Conservation (phyloP, 306 rosid species). For the apple (Malus domestica) region ASM211411v1 NC_041796.1:28997501-28998000, state of each 20-base stretch:
- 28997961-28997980: conserved; percentile 30
- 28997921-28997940: conserved; percentile 39
- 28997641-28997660: conserved; percentile 52
- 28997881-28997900: conserved; percentile 31
- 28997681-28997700: conserved; percentile 31
- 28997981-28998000: conserved; percentile 24
- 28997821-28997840: no score
- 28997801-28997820: no score
- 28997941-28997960: conserved; percentile 36
- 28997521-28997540: conserved; percentile 46
- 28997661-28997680: conserved; percentile 39
- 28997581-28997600: conserved; percentile 40
- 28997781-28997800: no score
- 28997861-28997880: conserved; percentile 38
- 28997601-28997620: conserved; percentile 25
- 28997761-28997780: no score
- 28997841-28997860: no score
- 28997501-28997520: no score
- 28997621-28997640: conserved; percentile 43
- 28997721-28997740: neutral
- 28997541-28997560: conserved; percentile 36
- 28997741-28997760: neutral
- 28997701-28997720: neutral
- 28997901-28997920: conserved; percentile 28
- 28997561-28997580: conserved; percentile 49